Conservation (phyloP, 129 eudicot species). For the Helichrysum umbraculigerum region DNA sequence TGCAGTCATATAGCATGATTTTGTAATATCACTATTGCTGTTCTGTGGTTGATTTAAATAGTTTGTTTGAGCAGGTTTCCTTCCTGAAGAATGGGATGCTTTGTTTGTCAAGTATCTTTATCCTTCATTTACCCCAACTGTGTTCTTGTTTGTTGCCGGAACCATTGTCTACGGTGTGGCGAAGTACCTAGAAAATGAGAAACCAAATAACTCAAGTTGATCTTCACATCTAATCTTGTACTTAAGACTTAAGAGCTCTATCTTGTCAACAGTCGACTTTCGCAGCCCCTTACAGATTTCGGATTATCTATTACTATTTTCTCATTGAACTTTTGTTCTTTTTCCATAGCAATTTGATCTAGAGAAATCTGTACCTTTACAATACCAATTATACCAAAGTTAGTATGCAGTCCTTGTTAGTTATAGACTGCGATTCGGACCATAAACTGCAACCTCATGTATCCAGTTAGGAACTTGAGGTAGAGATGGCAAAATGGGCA, state of each 20-base stretch:
- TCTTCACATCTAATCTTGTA: slow-evolving; percentile 21
- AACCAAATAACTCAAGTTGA: slow-evolving; percentile 47
- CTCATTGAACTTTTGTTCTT: neutral
- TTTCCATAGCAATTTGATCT: neutral
- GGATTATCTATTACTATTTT: slow-evolving; percentile 1
- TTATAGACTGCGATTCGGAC: neutral
- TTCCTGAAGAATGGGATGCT: slow-evolving; percentile 86
- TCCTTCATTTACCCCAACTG: slow-evolving; percentile 92
- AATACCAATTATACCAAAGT: neutral
- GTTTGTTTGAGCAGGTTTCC: slow-evolving; percentile 57
- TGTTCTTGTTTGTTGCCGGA: slow-evolving; percentile 86
- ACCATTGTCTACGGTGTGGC: slow-evolving; percentile 73
- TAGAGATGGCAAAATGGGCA: neutral
- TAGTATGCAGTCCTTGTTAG: neutral
- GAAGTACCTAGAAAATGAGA: slow-evolving; percentile 78
- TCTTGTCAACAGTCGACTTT: slow-evolving; percentile 12
- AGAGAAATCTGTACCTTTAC: slow-evolving; percentile 8
- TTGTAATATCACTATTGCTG: slow-evolving; percentile 1
- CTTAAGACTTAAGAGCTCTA: slow-evolving; percentile 9
- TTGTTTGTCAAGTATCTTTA: slow-evolving; percentile 81
- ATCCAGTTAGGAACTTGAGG: slow-evolving; percentile 11
- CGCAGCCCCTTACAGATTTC: neutral
- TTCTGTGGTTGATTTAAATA: neutral
- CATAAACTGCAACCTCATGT: neutral
- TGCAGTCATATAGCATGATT: neutral